Base-by-base conservation (phyloP, 768 basidiomycete genomes). In the Rhodotorula paludigena region DNA sequence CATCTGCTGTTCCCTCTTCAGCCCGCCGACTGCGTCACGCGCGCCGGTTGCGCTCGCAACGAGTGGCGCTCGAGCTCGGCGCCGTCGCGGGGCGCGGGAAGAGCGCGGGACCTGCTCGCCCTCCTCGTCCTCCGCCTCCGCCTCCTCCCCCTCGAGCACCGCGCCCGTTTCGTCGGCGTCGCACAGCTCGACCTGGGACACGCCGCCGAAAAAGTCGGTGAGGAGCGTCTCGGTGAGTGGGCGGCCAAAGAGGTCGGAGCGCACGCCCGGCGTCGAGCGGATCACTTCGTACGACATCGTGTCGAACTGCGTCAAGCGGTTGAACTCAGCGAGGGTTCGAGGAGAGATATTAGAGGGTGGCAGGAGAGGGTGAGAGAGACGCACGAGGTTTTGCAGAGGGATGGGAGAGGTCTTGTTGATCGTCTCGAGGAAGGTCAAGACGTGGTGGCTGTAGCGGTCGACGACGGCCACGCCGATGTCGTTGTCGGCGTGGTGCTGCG, bases 401-500 rank as follows among this genome's bases (percentile, higher is more conserved):
- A 82, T 82, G 51, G 85, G 84, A 55, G 87, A 89, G 0, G 93
- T 93, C 79, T 96, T 96, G 80, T 92, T 90, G 74, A 94, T 87
- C 25, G 85, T 84, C 77, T 98, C 96, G 83, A 99, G 86, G 78
- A 85, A 92, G 69, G 92, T 84, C 16, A 99, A 84, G 36, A 93
- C 82, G 74, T 89, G 88, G 79, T 98, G 96, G 0, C 94, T 98
- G 77, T 85, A 99, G 21, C 86, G 85, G 77, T 99, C 96, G 69
- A 97, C 96, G 56, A 99, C 92, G 0, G 92, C 87, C 0, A 98
- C 90, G 6, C 96, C 96, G 36, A 99, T 86, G 71, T 97, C 94
- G 42, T 86, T 81, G 80, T 99, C 96, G 75, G 89, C 90, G 76
- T 90, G 89, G 74, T 97, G 87, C 92, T 97, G 47, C n/a, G 12